Percentiles rank a stretch among this genome's conserved stretches.
Evolutionary conservation across 202 grass and related monocot species (phyloP).

Genomic region (Musa balbisiana): DNA sequence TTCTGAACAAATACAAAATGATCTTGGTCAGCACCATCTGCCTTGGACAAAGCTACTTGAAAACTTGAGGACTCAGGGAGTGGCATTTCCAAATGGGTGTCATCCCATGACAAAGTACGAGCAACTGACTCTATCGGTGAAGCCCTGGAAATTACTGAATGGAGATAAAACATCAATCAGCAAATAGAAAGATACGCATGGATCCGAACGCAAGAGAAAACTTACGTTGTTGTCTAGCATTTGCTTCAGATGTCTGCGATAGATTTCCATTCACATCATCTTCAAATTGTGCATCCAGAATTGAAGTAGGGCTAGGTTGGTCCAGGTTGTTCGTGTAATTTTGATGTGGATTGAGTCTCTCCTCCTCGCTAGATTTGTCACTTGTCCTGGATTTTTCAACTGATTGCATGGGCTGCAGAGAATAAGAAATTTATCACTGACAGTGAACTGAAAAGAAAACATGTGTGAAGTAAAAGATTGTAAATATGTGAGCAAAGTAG

Average conservation of each 20-base stretch:
- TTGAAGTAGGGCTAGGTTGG: constrained; percentile 24
- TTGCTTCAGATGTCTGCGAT: constrained; percentile 2
- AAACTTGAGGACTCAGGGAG: neutral
- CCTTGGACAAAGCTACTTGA: neutral
- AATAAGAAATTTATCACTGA: neutral
- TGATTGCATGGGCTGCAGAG: neutral
- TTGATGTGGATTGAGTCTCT: constrained; percentile 47
- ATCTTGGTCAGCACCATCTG: constrained; percentile 48
- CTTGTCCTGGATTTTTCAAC: neutral
- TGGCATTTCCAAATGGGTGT: constrained; percentile 25
- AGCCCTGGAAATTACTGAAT: constrained; percentile 46
- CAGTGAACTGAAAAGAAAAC: neutral
- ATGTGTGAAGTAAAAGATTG: neutral
- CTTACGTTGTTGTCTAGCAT: neutral
- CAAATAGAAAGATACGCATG: neutral
- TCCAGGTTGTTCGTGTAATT: constrained; percentile 28
- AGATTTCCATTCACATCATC: constrained; percentile 4
- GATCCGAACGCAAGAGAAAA: neutral
- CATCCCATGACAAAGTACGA: constrained; percentile 63
- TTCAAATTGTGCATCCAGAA: constrained; percentile 21
- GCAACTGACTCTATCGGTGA: constrained; percentile 43
- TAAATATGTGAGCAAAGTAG: neutral
- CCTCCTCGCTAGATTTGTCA: constrained; percentile 48
- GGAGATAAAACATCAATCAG: neutral
- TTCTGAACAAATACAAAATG: constrained; percentile 50